These are phyloP conservation scores for Coemansia sp. DNA, from an alignment of 192 early-diverging fungal genomes.

Conservation along the genomic window DNA sequence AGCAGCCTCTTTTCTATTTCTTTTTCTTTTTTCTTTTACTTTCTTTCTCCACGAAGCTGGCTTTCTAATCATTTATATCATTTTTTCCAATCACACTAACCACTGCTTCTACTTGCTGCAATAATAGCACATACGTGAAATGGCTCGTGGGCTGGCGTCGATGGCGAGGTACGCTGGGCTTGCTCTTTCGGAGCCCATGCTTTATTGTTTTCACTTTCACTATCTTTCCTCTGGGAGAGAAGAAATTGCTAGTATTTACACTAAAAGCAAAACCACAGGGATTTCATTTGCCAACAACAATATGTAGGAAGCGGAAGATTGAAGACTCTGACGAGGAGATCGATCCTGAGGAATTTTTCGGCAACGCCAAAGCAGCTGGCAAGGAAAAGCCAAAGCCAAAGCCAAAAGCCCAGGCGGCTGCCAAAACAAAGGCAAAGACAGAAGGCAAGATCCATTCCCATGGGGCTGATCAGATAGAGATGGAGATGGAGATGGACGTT, in stretches of 20 bases:
- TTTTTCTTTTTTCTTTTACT: not conserved
- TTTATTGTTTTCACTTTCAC: not conserved
- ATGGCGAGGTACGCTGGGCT: not conserved
- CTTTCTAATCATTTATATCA: not conserved
- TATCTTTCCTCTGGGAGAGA: too few relatives aligned
- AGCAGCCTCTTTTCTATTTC: not conserved
- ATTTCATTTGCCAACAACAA: not conserved
- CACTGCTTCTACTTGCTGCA: not conserved
- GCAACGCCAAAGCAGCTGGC: constrained; percentile 2
- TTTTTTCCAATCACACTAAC: not conserved
- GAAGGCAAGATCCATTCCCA: not conserved
- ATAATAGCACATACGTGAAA: not conserved
- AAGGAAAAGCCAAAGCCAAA: constrained; percentile 23
- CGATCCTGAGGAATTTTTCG: constrained; percentile 39
- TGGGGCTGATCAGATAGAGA: not conserved
- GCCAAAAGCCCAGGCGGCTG: constrained; percentile 1
- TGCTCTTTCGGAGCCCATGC: not conserved
- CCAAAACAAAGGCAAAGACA: not conserved
- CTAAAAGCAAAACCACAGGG: too few relatives aligned
- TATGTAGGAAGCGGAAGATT: constrained; percentile 27
- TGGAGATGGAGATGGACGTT: constrained; percentile 26
- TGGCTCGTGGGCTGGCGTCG: constrained; percentile 3
- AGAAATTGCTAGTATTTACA: too few relatives aligned
- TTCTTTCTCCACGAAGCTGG: not conserved
- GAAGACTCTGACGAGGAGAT: constrained; percentile 18